Base-by-base conservation (phyloP, 495 filamentous ascomycete species). In the Penicillium waksmanii region DNA sequence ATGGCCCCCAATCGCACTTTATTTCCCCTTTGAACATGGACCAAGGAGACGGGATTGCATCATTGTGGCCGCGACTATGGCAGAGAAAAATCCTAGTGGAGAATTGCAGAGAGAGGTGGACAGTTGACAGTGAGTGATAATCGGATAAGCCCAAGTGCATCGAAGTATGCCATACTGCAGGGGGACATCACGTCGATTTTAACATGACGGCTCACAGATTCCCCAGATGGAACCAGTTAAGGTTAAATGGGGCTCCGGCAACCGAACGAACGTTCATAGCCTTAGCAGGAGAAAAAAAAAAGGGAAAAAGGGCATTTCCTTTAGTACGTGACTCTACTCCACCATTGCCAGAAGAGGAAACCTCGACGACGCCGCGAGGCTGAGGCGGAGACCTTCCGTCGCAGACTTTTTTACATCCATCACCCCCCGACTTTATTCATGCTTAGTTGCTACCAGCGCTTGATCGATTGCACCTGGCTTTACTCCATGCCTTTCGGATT, bases 181-280 rank as follows among this genome's bases (percentile, higher is more conserved):
- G 46, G 46, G 46, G 6, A 4, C 46, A 48, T 17, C 15, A 48
- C 21, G 46, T 48, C 21, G 46, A 48, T 48, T 48, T 48, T 31
- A 31, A 48, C 19, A 25, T 48, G 46, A 10, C 19, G 46, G 46
- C 46, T 48, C 31, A 13, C 46, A 48, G 46, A 48, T 48, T 48
- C 23, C 46, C 46, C 46, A 48, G 46, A 48, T 48, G 10, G 46
- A 23, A 19, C 21, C 10, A 25, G 11, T 48, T 48, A 48, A 48
- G 46, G 46, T 48, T 48, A 48, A 48, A 48, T 48, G 46, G 46
- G 23, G 46, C 10, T 31, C 46, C 46, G 21, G n/a, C 19, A 48
- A 3, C 46, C 46, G 21, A 48, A 48, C 15, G 11, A 23, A 46
- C 9, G n/a, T 19, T 9, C 36, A 40, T 40, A 9, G 5, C 5